Base-by-base conservation (phyloP, 2,329 filamentous ascomycete genomes). In the Venturia nashicola region DNA sequence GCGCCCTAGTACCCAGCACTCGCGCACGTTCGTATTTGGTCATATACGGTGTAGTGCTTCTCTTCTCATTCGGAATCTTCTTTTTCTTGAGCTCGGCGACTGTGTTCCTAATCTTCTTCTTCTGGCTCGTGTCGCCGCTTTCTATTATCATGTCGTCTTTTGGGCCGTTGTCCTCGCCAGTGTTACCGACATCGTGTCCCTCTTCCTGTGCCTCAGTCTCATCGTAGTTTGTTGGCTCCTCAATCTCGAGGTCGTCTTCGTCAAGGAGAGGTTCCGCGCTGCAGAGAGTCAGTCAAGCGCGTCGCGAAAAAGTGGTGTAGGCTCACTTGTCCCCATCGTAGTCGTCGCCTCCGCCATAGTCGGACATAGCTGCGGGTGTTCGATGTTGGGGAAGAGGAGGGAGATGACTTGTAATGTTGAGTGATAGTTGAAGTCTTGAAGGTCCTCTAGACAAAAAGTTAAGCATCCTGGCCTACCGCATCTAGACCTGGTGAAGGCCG, bases 1-100 rank as follows among this genome's bases (percentile, higher is more conserved):
- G 77, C 48, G 94, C 94, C 69, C 94, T 83, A 48, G 94, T 97
- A 59, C 94, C 94, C 68, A 99, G 79, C 65, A 99, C 93, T 72
- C 94, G 86, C 67, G 94, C 94, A 70, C 87, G 85, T 82, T 99
- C 94, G 78, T 99, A 99, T 80, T 99, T 99, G 69, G 94, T 99
- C 93, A 99, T 96, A 79, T 97, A 99, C 2, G 93, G 94, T 36
- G 94, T 99, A 9, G 94, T 99, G 32, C 85, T 89, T 70, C 94
- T 86, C 77, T 96, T 85, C 68, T 92, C 89, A 69, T 90, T 89
- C 64, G 91, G 84, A 61, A 99, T 93, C 78, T 91, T 95, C 83
- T 95, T 97, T 77, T 92, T 80, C 72, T 82, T 81, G 66, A 83
- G 72, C 68, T 80, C 79, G 68, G 82, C 77, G 72, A 86, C 80